Evolutionary conservation across 108 stramenopile genomes (phyloP).

Genomic region (Halocafeteria seosinensis): DNA sequence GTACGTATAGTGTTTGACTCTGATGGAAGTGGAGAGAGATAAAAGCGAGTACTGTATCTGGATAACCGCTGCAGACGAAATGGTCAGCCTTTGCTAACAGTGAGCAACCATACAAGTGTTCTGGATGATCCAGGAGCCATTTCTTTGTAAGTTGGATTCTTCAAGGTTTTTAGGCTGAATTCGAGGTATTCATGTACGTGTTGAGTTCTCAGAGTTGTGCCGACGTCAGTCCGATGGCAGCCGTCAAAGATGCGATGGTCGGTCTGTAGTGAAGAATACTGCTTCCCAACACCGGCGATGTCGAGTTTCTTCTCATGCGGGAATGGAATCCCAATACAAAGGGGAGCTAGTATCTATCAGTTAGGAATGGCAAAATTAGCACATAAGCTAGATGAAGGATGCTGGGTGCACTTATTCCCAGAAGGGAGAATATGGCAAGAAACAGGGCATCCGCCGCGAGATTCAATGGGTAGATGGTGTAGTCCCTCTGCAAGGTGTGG

Average conservation of each 20-base stretch:
- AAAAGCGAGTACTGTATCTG: too few species aligned
- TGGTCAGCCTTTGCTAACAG: neutral
- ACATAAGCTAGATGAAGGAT: constrained; percentile 33
- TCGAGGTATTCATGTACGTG: too few species aligned
- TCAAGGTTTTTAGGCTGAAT: too few species aligned
- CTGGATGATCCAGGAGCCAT: neutral
- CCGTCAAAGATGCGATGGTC: neutral
- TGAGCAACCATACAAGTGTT: neutral
- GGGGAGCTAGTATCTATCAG: constrained; percentile 46
- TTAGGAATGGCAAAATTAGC: constrained; percentile 33
- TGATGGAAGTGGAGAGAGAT: too few species aligned
- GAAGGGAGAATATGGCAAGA: constrained; percentile 52
- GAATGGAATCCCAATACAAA: constrained; percentile 42
- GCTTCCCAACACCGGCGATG: neutral
- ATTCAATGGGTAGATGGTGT: neutral
- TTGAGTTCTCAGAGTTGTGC: neutral
- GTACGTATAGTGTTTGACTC: too few species aligned
- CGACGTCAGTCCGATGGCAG: neutral
- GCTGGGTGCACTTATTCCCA: constrained; percentile 53
- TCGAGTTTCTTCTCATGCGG: constrained; percentile 45
- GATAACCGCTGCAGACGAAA: too few species aligned
- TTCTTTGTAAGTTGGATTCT: too few species aligned
- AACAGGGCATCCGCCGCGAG: constrained; percentile 25
- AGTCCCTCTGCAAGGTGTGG: constrained; percentile 15
- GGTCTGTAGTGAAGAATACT: neutral